A percentile compares a stretch with the other conserved stretches of the same genome.
Evolutionary conservation across 768 basidiomycete species (phyloP).

Genomic region (Dacryopinax primogenitus): DNA sequence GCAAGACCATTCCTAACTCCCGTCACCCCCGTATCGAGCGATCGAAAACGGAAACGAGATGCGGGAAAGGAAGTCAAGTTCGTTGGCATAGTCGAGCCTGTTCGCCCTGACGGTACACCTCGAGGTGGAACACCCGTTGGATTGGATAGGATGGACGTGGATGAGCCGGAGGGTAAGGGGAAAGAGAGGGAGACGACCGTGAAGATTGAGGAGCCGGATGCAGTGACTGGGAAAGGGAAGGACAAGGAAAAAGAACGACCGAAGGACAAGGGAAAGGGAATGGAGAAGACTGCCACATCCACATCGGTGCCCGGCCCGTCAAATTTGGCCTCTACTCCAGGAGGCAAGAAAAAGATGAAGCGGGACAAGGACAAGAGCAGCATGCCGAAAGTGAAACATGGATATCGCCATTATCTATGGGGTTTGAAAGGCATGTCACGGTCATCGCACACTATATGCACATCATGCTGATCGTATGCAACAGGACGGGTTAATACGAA

Average conservation of each 20-base stretch:
- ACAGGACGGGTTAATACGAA: conserved; percentile 32
- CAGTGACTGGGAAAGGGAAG: background rate
- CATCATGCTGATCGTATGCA: background rate
- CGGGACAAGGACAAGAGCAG: conserved; percentile 8
- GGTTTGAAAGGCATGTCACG: background rate
- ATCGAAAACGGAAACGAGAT: conserved; percentile 5
- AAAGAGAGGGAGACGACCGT: background rate
- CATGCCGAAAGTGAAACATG: background rate
- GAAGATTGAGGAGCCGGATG: conserved; percentile 5
- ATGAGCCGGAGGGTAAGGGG: background rate
- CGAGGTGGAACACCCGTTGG: conserved; percentile 1
- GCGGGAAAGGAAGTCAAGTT: conserved; percentile 13
- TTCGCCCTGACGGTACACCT: background rate
- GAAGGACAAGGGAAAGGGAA: background rate
- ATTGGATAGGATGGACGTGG: background rate
- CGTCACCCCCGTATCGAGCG: conserved; percentile 14
- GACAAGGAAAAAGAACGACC: background rate
- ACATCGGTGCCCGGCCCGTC: background rate
- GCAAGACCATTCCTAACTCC: conserved; percentile 43
- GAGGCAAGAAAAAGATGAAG: background rate
- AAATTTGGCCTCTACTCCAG: background rate
- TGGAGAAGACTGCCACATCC: background rate
- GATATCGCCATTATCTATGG: conserved; percentile 9
- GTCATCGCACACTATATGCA: background rate
- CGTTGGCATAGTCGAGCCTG: conserved; percentile 7